Percentiles rank a stretch among this genome's conserved stretches.
phyloP scores from a whole-genome alignment of 2,329 filamentous ascomycete species.

The Fusarium pininemorale region DNA sequence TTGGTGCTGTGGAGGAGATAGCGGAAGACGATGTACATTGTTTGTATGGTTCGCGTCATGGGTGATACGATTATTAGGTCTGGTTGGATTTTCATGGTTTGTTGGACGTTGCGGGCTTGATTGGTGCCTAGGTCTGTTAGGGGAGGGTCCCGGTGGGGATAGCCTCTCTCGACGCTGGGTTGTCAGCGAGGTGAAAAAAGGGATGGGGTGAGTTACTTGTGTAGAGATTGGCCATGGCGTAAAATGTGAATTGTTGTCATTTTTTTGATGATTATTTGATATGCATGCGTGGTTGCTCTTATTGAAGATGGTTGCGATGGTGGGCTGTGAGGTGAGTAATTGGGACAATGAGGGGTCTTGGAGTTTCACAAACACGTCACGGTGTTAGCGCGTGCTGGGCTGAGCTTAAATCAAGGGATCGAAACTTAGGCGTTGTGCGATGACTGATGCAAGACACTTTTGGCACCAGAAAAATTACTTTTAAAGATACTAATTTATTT shows the following conservation, averaged over 20 bases:
- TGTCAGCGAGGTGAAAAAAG: not conserved
- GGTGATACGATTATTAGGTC: conserved; percentile 24
- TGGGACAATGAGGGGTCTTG: not conserved
- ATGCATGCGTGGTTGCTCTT: not conserved
- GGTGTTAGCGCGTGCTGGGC: not conserved
- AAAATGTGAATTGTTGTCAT: conserved; percentile 25
- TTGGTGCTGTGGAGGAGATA: conserved; percentile 7
- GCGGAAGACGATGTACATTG: conserved; percentile 26
- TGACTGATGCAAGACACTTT: fast-evolving
- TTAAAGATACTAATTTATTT: not conserved
- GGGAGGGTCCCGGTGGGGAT: conserved; percentile 28
- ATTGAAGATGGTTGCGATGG: not conserved
- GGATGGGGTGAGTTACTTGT: not conserved
- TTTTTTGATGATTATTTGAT: not conserved
- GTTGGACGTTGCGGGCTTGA: conserved; percentile 11
- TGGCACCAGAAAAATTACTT: fast-evolving
- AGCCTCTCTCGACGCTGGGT: conserved; percentile 25
- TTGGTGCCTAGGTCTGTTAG: conserved; percentile 18
- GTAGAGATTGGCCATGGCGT: conserved; percentile 23
- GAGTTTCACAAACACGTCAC: not conserved
- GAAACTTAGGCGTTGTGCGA: too few species aligned
- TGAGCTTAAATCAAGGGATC: not conserved
- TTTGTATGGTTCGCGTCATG: conserved; percentile 35
- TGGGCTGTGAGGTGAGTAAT: not conserved
- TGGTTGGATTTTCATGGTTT: not conserved